Evolutionary conservation across 2,329 filamentous ascomycete species (phyloP).

Genomic region (Cladophialophora yegresii): DNA sequence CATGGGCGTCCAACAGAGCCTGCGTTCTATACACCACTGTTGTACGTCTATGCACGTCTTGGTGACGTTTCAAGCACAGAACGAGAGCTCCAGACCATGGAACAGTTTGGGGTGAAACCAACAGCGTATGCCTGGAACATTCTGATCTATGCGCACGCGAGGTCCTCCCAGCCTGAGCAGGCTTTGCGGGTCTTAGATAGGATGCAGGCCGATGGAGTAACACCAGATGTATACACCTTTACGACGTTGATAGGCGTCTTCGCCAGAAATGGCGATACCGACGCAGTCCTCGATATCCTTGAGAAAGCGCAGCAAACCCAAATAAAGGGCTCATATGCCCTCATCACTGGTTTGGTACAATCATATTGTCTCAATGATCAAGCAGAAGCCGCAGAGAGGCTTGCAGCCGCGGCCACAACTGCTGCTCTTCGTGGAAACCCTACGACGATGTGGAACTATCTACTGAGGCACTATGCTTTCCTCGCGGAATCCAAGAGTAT

Average conservation of each 20-base stretch:
- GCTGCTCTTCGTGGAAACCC: conserved; percentile 55
- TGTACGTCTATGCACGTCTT: conserved; percentile 70
- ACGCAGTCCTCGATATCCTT: conserved; percentile 67
- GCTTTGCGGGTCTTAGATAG: conserved; percentile 65
- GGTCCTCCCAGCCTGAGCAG: conserved; percentile 66
- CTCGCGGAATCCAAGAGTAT: conserved; percentile 60
- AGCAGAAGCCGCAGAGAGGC: conserved; percentile 58
- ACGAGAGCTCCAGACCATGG: conserved; percentile 64
- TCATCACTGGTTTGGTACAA: conserved; percentile 67
- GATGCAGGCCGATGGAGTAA: conserved; percentile 53
- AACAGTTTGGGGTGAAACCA: conserved; percentile 59
- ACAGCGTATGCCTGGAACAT: conserved; percentile 71
- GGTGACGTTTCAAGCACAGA: conserved; percentile 64
- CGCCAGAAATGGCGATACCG: conserved; percentile 70
- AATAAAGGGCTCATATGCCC: conserved; percentile 56
- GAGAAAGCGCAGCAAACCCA: conserved; percentile 59
- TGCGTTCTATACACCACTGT: conserved; percentile 55
- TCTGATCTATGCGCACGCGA: conserved; percentile 69
- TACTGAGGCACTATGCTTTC: conserved; percentile 70
- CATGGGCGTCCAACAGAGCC: conserved; percentile 42
- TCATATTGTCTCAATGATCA: conserved; percentile 64
- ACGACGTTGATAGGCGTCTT: conserved; percentile 73
- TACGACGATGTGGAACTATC: conserved; percentile 74
- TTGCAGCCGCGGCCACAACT: conserved; percentile 60
- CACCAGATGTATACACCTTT: conserved; percentile 66